Conservation (phyloP, 176 grass and related monocot genomes). For the Carex myosuroides region DNA sequence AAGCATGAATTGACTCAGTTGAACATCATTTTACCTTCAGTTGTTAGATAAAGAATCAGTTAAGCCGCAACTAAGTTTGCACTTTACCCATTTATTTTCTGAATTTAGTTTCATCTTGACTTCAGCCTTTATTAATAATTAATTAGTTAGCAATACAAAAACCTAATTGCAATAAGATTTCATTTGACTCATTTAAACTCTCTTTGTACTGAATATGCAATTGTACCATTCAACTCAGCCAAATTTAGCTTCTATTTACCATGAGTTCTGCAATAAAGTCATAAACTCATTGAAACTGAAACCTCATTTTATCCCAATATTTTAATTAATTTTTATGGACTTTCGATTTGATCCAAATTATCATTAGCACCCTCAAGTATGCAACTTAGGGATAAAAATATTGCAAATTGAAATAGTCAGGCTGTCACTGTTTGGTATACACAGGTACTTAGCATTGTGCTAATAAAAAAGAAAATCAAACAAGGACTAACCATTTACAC, state of each 20-base stretch:
- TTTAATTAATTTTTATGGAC: neutral
- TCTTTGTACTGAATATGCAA: neutral
- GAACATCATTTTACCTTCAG: neutral
- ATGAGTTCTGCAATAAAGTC: neutral
- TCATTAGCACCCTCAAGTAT: neutral
- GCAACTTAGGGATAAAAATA: neutral
- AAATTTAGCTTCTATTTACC: neutral
- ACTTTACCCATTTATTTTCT: neutral
- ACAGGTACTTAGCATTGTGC: neutral
- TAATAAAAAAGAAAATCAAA: neutral
- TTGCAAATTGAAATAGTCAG: neutral
- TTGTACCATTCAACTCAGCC: neutral
- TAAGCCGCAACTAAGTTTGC: neutral
- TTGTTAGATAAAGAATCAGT: neutral
- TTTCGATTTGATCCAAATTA: neutral
- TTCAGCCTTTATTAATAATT: neutral
- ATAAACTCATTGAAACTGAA: neutral
- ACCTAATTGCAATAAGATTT: neutral
- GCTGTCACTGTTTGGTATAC: neutral
- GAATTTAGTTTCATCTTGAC: neutral
- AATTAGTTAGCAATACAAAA: neutral
- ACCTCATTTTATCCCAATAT: neutral
- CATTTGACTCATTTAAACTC: neutral
- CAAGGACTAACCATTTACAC: neutral
- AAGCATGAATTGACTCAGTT: neutral